phyloP scores from a whole-genome alignment of 2,329 filamentous ascomycete genomes.

The Aspergillus ustus region DNA sequence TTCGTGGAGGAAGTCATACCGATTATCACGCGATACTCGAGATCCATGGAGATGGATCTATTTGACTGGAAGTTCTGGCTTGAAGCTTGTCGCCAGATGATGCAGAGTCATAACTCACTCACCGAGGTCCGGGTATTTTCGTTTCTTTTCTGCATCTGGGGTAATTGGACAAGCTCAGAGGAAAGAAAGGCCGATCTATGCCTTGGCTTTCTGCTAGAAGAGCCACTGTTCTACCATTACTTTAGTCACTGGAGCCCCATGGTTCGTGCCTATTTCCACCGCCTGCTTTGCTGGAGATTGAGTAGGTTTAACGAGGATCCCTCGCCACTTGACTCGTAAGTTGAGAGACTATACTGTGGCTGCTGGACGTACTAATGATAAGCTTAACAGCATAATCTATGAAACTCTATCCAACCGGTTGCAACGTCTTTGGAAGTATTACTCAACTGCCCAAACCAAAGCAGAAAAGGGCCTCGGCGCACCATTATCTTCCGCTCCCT shows the following conservation, averaged over 20 bases:
- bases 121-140: slow-evolving; percentile 85
- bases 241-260: slow-evolving; percentile 97
- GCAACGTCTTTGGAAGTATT: slow-evolving; percentile 76
- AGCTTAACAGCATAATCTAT: slow-evolving; percentile 67
- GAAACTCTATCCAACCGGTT: slow-evolving; percentile 69
- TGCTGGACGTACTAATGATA: slow-evolving; percentile 16
- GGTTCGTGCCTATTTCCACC: slow-evolving; percentile 92
- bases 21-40: slow-evolving; percentile 65
- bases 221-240: slow-evolving; percentile 75
- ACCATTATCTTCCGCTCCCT: slow-evolving; percentile 77
- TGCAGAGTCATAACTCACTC: slow-evolving; percentile 83
- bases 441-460: slow-evolving; percentile 72
- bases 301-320: slow-evolving; percentile 74
- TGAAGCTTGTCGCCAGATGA: slow-evolving; percentile 76
- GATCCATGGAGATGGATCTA: slow-evolving; percentile 50
- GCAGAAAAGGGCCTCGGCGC: slow-evolving; percentile 62
- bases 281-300: slow-evolving; percentile 85
- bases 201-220: slow-evolving; percentile 73
- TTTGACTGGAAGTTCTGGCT: slow-evolving; percentile 80
- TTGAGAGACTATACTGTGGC: slow-evolving; percentile 23
- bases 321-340: slow-evolving; percentile 70
- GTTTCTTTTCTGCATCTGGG: slow-evolving; percentile 81
- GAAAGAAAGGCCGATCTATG: slow-evolving; percentile 72
- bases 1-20: slow-evolving; percentile 81
- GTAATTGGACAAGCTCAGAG: slow-evolving; percentile 68